These are phyloP conservation scores for Ganoderma lucidum DNA, from an alignment of 1,284 basidiomycete species.

Conservation along the genomic window DNA sequence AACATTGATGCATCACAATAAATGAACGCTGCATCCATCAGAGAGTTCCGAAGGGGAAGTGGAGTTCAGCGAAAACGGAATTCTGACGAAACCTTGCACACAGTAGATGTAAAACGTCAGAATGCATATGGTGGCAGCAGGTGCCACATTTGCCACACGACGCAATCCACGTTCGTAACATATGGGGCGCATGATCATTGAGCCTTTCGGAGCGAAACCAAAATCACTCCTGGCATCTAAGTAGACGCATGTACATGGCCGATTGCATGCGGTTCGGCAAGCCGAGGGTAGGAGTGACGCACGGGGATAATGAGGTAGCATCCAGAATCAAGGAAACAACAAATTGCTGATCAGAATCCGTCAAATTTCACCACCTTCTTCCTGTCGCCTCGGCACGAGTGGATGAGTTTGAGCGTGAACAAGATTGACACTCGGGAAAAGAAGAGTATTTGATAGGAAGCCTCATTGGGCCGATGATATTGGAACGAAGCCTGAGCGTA, in stretches of 20 bases:
- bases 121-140: conserved; percentile 2
- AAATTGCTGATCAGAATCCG: background rate
- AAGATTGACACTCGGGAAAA: background rate
- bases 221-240: conserved; percentile 7
- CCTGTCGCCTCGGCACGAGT: background rate
- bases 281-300: background rate
- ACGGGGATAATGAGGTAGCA: background rate
- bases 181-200: conserved; percentile 12
- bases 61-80: conserved; percentile 5
- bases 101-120: conserved; percentile 5
- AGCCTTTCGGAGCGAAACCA: background rate
- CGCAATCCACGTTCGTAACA: background rate
- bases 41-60: background rate
- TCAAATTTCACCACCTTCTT: background rate
- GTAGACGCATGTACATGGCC: conserved; percentile 5
- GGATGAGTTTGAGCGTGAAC: background rate
- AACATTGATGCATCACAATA: background rate
- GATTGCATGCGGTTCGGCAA: background rate
- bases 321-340: background rate
- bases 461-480: background rate
- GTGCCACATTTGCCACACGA: background rate
- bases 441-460: background rate
- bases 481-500: background rate
- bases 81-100: background rate
- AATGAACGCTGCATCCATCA: background rate